Evolutionary conservation across 768 basidiomycete genomes (phyloP), one percentile per base, ranked within the genome.

Genomic region (Amanita brunnescens): DNA sequence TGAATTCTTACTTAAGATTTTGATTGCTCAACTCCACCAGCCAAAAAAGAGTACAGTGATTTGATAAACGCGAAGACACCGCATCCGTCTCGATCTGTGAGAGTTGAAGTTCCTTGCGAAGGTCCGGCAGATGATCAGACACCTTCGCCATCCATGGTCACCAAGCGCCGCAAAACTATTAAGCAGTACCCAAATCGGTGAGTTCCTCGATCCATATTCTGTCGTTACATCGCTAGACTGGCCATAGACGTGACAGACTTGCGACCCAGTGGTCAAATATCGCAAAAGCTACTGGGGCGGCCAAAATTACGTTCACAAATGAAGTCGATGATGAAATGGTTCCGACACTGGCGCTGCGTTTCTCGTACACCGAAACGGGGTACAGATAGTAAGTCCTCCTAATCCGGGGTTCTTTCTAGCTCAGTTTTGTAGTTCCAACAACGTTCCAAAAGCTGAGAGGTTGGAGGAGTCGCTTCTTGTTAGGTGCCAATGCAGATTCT

Each of bases 311-410:
- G 1, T 59, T 77, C 29, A 54, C 60, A 10, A 76, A 76, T 43
- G 64, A 69, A 2, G 61, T 72, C 5, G 75, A 77, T 46, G 67
- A 68, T 20, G 72, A 77, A 33, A 65, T 70, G 9, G 57, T 75
- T 3, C 81, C 81, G 0, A 62, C 56, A 2, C 57, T 78, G n/a
- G 59, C 67, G 4, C 54, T 63, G 0, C 58, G 59, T 13, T 85
- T 85, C 47, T 49, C 52, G 49, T 85, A 83, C 58, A 54, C 80
- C 10, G 83, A 85, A 58, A 64, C 62, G 33, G 66, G 68, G 8
- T 85, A 83, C 47, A 49, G 64, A 10, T 76, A 73, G 77, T 76
- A 57, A 42, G 79, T 65, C 16, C 42, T 47, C 51, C 43, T 5
- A 24, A n/a, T 46, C 41, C 33, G 30, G 9, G 16, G 6, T 21